Percentiles rank a stretch among this genome's conserved stretches.
Evolutionary conservation across 1,284 basidiomycete genomes (phyloP).

Genomic region (Rhizopogon hawkerae): DNA sequence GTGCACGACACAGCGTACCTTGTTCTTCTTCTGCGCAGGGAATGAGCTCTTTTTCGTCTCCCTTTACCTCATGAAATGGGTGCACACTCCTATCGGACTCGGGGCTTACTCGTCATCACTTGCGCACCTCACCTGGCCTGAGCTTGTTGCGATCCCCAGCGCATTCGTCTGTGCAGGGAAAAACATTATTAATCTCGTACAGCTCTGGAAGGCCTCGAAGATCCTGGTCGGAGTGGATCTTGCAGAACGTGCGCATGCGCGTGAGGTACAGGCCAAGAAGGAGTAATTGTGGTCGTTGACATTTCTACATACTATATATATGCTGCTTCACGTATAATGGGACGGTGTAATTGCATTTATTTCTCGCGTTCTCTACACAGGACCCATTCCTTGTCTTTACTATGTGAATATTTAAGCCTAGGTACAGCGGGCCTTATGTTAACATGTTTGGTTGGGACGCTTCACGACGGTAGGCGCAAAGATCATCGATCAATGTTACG

Average conservation of each 20-base stretch:
- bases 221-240: slow-evolving; percentile 87
- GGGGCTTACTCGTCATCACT: slow-evolving; percentile 14
- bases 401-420: neutral
- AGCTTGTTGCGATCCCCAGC: slow-evolving; percentile 60
- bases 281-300: neutral
- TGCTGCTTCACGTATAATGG: slow-evolving; percentile 1
- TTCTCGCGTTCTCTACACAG: too few species aligned
- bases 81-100: slow-evolving; percentile 52
- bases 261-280: slow-evolving; percentile 28
- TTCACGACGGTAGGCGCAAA: too few species aligned
- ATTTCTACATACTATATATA: neutral
- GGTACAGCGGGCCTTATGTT: too few species aligned
- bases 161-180: slow-evolving; percentile 75
- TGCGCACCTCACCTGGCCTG: slow-evolving; percentile 63
- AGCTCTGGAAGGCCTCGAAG: slow-evolving; percentile 98
- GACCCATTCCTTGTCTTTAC: neutral
- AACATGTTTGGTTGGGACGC: neutral
- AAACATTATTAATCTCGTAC: slow-evolving; percentile 93
- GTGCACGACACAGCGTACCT: slow-evolving; percentile 48
- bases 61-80: slow-evolving; percentile 91
- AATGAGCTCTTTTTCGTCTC: slow-evolving; percentile 98
- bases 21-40: slow-evolving; percentile 93
- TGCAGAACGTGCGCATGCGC: slow-evolving; percentile 67
- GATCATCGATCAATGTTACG: too few species aligned
- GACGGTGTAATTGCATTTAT: slow-evolving; percentile 1